Conservation (phyloP, 495 filamentous ascomycete genomes). For the Aspergillus sclerotiicarbonarius region DNA sequence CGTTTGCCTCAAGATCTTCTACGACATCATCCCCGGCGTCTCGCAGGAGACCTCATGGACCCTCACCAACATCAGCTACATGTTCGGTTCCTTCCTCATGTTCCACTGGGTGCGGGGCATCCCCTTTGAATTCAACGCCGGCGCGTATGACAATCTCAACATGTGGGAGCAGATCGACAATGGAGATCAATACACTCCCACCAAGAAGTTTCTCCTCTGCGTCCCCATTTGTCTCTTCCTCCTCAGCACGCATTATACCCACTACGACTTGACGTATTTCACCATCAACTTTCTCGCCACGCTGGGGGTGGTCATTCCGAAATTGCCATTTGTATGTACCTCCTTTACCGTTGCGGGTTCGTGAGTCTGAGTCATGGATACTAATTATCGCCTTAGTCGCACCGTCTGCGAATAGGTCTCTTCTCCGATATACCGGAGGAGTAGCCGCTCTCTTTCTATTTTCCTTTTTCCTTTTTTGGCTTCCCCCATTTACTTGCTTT, state of each 20-base stretch:
- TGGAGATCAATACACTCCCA: slow-evolving; percentile 95
- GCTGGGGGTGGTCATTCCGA: slow-evolving; percentile 88
- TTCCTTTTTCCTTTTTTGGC: slow-evolving; percentile 9
- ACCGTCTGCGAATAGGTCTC: slow-evolving; percentile 50
- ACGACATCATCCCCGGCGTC: slow-evolving; percentile 89
- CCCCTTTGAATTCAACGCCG: slow-evolving; percentile 98
- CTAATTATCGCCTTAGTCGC: slow-evolving; percentile 38
- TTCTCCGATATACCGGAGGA: slow-evolving; percentile 46
- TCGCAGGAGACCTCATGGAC: slow-evolving; percentile 99
- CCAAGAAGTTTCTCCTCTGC: slow-evolving; percentile 95
- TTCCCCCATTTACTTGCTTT: slow-evolving; percentile 12
- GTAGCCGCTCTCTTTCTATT: slow-evolving; percentile 27
- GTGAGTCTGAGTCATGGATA: slow-evolving; percentile 4
- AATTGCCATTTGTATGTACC: slow-evolving; percentile 76
- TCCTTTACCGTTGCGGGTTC: not conserved
- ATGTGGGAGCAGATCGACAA: slow-evolving; percentile 99
- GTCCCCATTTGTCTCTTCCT: slow-evolving; percentile 94
- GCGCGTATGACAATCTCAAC: slow-evolving; percentile 97
- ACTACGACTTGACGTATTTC: slow-evolving; percentile 95
- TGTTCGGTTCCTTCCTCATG: slow-evolving; percentile 98
- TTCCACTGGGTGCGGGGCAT: slow-evolving; percentile 98
- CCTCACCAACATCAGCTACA: slow-evolving; percentile 97
- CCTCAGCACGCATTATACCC: slow-evolving; percentile 96
- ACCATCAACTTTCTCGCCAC: slow-evolving; percentile 94
- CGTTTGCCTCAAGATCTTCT: slow-evolving; percentile 85